Percentiles rank a stretch among this genome's conserved stretches.
phyloP scores from a whole-genome alignment of 768 basidiomycete species.

The Leccinum barrowsii region DNA sequence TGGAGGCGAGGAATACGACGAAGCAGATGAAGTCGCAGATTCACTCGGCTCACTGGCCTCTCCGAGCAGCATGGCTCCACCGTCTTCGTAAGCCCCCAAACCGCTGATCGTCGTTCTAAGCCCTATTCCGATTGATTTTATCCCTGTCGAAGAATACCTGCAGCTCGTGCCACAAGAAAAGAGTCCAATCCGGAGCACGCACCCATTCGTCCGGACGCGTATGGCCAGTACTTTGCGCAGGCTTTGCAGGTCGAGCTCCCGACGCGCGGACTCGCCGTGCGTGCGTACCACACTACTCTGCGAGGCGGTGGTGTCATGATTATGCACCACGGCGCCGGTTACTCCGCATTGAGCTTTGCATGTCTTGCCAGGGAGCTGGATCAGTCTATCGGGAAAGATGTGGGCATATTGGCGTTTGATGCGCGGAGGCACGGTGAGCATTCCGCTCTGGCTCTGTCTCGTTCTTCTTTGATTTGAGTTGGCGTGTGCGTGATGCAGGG shows the following conservation, averaged over 20 bases:
- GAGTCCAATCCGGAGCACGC: slow-evolving; percentile 59
- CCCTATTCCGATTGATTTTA: slow-evolving; percentile 5
- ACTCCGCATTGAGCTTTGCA: slow-evolving; percentile 86
- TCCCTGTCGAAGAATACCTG: slow-evolving; percentile 27
- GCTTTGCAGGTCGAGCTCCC: slow-evolving; percentile 76
- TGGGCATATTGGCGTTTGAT: slow-evolving; percentile 81
- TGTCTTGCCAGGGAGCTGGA: slow-evolving; percentile 80
- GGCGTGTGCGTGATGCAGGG: slow-evolving; percentile 8
- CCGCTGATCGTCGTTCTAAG: slow-evolving; percentile 1
- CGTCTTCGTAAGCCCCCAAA: slow-evolving; percentile 50
- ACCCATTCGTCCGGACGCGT: slow-evolving; percentile 65
- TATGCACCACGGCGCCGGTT: slow-evolving; percentile 95
- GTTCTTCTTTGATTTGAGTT: background rate
- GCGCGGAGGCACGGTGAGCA: slow-evolving; percentile 80
- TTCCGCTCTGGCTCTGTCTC: background rate
- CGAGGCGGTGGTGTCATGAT: slow-evolving; percentile 64
- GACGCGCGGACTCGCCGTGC: slow-evolving; percentile 56
- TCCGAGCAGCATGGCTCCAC: slow-evolving; percentile 49
- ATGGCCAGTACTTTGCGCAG: slow-evolving; percentile 65
- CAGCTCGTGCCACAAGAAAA: slow-evolving; percentile 21
- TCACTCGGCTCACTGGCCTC: slow-evolving; percentile 58
- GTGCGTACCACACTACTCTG: slow-evolving; percentile 84
- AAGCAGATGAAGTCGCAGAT: slow-evolving; percentile 51
- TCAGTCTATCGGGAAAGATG: slow-evolving; percentile 58
- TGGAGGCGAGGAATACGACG: slow-evolving; percentile 40